phyloP scores from a whole-genome alignment of 2,329 filamentous ascomycete species.

The Aspergillus tamarii region DNA sequence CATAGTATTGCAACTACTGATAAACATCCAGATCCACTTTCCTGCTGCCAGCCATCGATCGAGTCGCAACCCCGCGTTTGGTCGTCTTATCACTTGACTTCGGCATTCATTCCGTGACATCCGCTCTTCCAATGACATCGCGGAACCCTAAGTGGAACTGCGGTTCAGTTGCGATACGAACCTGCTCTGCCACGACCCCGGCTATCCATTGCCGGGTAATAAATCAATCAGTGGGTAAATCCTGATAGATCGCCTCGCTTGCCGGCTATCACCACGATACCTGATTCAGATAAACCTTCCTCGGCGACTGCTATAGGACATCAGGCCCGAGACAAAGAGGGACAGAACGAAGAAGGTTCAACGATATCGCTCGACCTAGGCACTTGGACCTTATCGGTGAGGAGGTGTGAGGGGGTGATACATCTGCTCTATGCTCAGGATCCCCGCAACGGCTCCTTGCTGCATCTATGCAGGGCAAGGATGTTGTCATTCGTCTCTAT shows the following conservation, averaged over 20 bases:
- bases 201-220: neutral
- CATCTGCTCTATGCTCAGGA: neutral
- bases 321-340: neutral
- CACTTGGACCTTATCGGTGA: neutral
- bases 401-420: neutral
- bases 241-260: neutral
- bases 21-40: neutral
- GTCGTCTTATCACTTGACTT: neutral
- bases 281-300: neutral
- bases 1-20: neutral
- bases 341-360: neutral
- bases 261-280: neutral
- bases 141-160: neutral
- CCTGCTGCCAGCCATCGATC: neutral
- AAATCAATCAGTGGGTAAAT: neutral
- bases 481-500: neutral
- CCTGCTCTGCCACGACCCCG: neutral
- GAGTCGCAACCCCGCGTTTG: neutral
- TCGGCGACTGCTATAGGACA: neutral
- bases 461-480: neutral
- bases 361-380: neutral
- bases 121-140: constrained; percentile 1
- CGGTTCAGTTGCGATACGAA: neutral
- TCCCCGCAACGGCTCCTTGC: neutral
- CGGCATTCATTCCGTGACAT: neutral